phyloP scores from a whole-genome alignment of 2,329 filamentous ascomycete genomes.

The Ophiostoma montium region DNA sequence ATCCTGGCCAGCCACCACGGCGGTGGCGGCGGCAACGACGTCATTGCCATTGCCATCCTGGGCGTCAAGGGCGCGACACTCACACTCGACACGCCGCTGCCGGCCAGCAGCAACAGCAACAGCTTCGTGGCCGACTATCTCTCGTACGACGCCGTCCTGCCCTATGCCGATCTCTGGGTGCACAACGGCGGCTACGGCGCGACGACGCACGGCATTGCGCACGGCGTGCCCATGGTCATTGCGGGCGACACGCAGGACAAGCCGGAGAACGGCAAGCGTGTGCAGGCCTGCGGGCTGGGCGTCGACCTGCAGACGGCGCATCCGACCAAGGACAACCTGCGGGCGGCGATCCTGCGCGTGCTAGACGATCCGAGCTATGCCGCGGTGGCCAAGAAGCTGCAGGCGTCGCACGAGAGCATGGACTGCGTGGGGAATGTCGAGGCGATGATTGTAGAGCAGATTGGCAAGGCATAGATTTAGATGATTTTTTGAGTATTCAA shows the following conservation, averaged over 20 bases:
- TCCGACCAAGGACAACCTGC: conserved; percentile 17
- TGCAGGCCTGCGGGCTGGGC: conserved; percentile 22
- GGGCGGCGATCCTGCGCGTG: conserved; percentile 18
- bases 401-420: conserved; percentile 17
- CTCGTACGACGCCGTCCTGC: conserved; percentile 24
- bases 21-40: too few relatives aligned
- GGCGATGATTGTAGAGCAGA: conserved; percentile 4
- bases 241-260: conserved; percentile 29
- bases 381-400: conserved; percentile 15
- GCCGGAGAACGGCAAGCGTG: conserved; percentile 23
- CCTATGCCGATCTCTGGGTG: conserved; percentile 23
- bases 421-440: conserved; percentile 21
- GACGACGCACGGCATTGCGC: conserved; percentile 25
- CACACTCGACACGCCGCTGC: conserved; percentile 6
- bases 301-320: conserved; percentile 19
- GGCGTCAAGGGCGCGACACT: conserved; percentile 19
- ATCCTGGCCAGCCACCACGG: conserved; percentile 16
- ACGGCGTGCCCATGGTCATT: conserved; percentile 26
- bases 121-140: conserved; percentile 24
- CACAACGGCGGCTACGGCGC: conserved; percentile 29
- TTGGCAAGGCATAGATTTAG: background rate
- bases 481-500: too few relatives aligned
- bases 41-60: conserved; percentile 23
- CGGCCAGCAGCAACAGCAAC: too few relatives aligned
- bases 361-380: conserved; percentile 16